A percentile compares a stretch with the other conserved stretches of the same genome.
Evolutionary conservation across 169 alveolate genomes (phyloP).

Genomic region (Plasmodium gaboni): DNA sequence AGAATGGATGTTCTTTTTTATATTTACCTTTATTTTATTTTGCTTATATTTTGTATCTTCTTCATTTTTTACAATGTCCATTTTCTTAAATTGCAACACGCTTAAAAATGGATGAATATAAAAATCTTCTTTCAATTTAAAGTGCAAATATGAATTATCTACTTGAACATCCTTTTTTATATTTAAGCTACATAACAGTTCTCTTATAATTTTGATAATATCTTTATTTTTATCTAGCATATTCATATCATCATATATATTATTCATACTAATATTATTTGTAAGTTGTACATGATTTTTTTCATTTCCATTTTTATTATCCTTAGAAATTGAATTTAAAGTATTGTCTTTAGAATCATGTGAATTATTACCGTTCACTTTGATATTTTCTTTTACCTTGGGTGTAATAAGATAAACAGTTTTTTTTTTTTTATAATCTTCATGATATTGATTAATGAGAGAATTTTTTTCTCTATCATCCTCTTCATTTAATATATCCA

Average conservation of each 20-base stretch:
- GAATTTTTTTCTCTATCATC: slow-evolving; percentile 23
- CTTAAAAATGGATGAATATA: slow-evolving; percentile 43
- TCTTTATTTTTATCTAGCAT: slow-evolving; percentile 5
- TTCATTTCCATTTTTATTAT: not conserved
- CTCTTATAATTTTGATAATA: slow-evolving; percentile 23
- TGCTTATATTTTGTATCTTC: not conserved
- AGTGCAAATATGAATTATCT: slow-evolving; percentile 16
- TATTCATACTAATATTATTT: not conserved
- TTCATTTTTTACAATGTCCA: not conserved
- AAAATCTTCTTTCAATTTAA: slow-evolving; percentile 35
- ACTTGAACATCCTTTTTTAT: slow-evolving; percentile 25
- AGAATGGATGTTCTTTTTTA: too few relatives aligned
- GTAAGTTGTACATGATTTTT: not conserved
- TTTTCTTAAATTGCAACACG: slow-evolving; percentile 4
- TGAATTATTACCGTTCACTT: too few relatives aligned
- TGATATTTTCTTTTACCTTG: not conserved
- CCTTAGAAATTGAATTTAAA: not conserved
- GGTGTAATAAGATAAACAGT: slow-evolving; percentile 4
- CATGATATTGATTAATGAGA: slow-evolving; percentile 41
- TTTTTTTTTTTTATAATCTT: slow-evolving; percentile 14
- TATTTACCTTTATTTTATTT: not conserved
- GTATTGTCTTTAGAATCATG: not conserved
- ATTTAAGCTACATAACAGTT: slow-evolving; percentile 26
- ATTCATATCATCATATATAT: not conserved
- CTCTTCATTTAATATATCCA: slow-evolving; percentile 17